Evolutionary conservation across 345 rosid species (phyloP), one percentile per base, ranked within the genome.

Genomic region (Sonneratia caseolaris): DNA sequence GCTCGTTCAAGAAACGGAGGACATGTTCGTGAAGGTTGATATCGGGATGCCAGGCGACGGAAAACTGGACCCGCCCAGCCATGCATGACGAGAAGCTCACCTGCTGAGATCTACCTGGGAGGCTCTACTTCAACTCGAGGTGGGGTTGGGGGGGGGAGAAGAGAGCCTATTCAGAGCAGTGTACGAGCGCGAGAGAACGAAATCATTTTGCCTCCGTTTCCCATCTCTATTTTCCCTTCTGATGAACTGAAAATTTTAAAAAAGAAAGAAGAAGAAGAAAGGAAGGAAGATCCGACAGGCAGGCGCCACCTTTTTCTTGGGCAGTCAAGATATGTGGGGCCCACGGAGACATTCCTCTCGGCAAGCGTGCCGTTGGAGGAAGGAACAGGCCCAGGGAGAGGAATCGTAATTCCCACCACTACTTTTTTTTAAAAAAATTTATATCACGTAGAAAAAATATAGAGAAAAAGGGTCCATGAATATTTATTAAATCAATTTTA

Each of bases 331-430:
- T 22, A 59, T 6, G 36, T n/a, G 32, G 64, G 64, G 35, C 64
- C 64, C 84, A 83, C 42, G 18, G 45, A 69, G 83, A 87, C 91
- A 87, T 87, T 87, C 91, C 82, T 82, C 83, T 87, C 72, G 91
- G 75, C 79, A 75, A 87, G 75, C 80, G 88, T 80, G 91, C 80
- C 1, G 22, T 22, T 8, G 12, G 64, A 57, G 13, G 9, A 9
- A 59, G 49, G 32, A 27, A 27, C 32, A 27, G n/a, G n/a, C n/a
- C 4, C 3, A 7, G 1, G 70, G 80, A 5, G 24, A 70, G 79
- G 87, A 82, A 87, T 87, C 79, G 84, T 86, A 71, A 82, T 76
- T 70, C 79, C 85, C 86, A 82, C 18, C 18, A 3, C 18, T 48
- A 10, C 15, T 15, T 48, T 14, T 48, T 48, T 3, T 12, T 48